These are phyloP conservation scores for Ceratocystis huliohia DNA, from an alignment of 2,329 filamentous ascomycete genomes.

Conservation along the genomic window DNA sequence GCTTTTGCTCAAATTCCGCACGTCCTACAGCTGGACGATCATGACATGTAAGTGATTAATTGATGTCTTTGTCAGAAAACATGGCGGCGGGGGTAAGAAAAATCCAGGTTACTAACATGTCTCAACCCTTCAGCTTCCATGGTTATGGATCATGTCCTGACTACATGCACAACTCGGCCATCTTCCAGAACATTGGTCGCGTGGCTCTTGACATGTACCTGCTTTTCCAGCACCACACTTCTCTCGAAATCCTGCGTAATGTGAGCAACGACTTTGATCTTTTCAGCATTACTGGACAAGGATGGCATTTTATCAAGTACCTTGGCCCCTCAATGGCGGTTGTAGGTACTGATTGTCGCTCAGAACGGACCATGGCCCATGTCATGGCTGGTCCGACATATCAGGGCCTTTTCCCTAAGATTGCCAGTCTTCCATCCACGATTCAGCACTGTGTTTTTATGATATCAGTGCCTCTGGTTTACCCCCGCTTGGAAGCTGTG, in stretches of 20 bases:
- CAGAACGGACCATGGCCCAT: conserved; percentile 77
- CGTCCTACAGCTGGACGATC: conserved; percentile 83
- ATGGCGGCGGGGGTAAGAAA: background rate
- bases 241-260: conserved; percentile 80
- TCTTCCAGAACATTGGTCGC: conserved; percentile 96
- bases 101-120: conserved; percentile 17
- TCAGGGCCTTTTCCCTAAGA: conserved; percentile 91
- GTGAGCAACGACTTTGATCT: conserved; percentile 79
- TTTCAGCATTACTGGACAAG: conserved; percentile 92
- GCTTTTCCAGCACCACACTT: conserved; percentile 96
- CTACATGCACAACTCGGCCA: conserved; percentile 94
- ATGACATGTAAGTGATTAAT: conserved; percentile 73
- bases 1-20: conserved; percentile 97
- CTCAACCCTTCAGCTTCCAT: conserved; percentile 55
- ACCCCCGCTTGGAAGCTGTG: conserved; percentile 80
- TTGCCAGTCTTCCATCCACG: conserved; percentile 76
- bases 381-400: conserved; percentile 95
- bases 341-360: conserved; percentile 80
- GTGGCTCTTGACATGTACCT: conserved; percentile 97
- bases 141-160: conserved; percentile 95
- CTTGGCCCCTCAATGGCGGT: conserved; percentile 83
- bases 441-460: conserved; percentile 98
- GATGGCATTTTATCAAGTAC: conserved; percentile 98
- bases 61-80: background rate
- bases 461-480: conserved; percentile 79